Base-by-base conservation (phyloP, 2,329 filamentous ascomycete species). In the Alternaria conjuncta region DNA sequence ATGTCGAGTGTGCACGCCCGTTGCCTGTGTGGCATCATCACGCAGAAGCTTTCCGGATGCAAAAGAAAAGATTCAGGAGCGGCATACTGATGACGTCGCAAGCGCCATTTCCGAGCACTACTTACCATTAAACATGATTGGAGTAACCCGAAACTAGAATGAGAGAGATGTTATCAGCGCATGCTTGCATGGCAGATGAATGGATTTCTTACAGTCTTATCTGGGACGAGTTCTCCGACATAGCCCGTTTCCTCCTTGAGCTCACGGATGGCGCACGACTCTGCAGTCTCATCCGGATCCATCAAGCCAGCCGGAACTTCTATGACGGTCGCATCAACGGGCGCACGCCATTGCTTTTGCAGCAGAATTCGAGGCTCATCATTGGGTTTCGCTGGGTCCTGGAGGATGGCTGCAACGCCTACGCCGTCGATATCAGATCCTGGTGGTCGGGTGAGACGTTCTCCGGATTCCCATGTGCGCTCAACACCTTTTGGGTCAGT, bases 381-480 rank as follows among this genome's bases (percentile, higher is more conserved):
- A 26, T 75, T 50, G 9, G 76, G 73, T 20, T 75, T 71, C 8
- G 71, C 66, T 6, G 78, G 74, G 46, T 79, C 70, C 58, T 78
- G 71, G 1, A 94, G 82, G 66, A 93, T 87, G 45, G 90, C 91
- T 15, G 92, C 84, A 61, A 94, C 92, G 63, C 90, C 90, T 13
- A 93, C 90, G 56, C 89, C 90, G 71, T 94, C 91, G 57, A 93
- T 89, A 32, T 87, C 86, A 61, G 84, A 84, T 66, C 79, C 83
- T 59, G 83, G 81, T 12, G 90, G 89, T 4, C 90, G 86, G 0
- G 90, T 93, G 28, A 85, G 85, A n/a, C 91, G 87, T 78, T 92
- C 89, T 15, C 89, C 89, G 1, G 89, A 90, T 75, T 94, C 91
- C 91, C 91, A 93, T 28, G 86, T 87, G 56, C 90, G 85, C 1